Evolutionary conservation across 148 eudicot genomes (phyloP).

Genomic region (Camellia sinensis): DNA sequence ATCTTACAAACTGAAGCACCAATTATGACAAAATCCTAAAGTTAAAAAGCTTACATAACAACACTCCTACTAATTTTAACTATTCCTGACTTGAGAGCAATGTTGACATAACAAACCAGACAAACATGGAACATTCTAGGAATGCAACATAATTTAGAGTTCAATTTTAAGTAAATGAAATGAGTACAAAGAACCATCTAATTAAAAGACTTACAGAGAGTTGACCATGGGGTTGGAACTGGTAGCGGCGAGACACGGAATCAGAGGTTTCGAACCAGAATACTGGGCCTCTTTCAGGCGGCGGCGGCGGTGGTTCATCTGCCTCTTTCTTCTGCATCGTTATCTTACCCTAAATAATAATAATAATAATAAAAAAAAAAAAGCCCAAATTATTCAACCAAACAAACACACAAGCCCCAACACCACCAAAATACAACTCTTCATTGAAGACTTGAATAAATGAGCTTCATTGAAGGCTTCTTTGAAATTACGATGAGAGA

Average conservation of each 20-base stretch:
- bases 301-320: constrained; percentile 26
- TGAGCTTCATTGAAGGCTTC: no score
- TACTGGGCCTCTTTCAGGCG: constrained; percentile 28
- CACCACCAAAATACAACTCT: neutral
- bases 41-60: no score
- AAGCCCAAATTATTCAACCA: constrained; percentile 10
- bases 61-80: no score
- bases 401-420: neutral
- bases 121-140: neutral
- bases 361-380: no score
- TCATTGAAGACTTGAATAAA: neutral
- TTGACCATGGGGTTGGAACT: constrained; percentile 55
- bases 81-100: neutral
- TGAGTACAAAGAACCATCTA: neutral
- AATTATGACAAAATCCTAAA: no score
- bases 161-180: neutral
- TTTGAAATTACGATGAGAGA: neutral
- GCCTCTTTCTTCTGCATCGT: constrained; percentile 37
- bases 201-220: constrained; percentile 46
- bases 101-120: neutral
- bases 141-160: neutral
- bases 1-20: neutral
- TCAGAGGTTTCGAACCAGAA: constrained; percentile 81
- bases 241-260: constrained; percentile 55
- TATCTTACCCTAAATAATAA: constrained; percentile 56